These are phyloP conservation scores for Glarea lozoyensis DNA, from an alignment of 495 filamentous ascomycete species.

Conservation along the genomic window DNA sequence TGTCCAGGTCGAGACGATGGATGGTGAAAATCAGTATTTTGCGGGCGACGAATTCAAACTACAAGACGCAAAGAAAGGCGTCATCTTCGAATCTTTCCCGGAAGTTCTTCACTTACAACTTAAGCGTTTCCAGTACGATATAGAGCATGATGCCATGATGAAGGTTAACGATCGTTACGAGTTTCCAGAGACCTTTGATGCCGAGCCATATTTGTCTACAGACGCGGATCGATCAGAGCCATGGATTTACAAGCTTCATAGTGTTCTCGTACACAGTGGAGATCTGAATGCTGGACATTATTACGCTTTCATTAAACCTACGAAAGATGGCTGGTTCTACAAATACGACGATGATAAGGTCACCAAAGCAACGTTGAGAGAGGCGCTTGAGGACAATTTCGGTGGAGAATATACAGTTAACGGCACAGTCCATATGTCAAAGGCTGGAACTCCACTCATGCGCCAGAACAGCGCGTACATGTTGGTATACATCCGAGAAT, in stretches of 20 bases:
- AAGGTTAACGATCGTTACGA: constrained; percentile 98
- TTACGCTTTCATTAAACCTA: constrained; percentile 92
- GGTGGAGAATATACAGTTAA: constrained; percentile 74
- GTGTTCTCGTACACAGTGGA: constrained; percentile 92
- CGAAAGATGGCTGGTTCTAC: constrained; percentile 88
- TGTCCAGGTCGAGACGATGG: constrained; percentile 89
- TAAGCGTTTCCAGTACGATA: constrained; percentile 97
- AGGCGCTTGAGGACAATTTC: constrained; percentile 94
- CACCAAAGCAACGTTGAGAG: constrained; percentile 81
- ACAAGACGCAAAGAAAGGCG: constrained; percentile 94
- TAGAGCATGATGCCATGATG: constrained; percentile 93
- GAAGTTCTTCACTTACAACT: constrained; percentile 92
- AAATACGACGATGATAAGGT: constrained; percentile 97
- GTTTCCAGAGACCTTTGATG: constrained; percentile 90
- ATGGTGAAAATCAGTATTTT: constrained; percentile 97
- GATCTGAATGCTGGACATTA: constrained; percentile 98
- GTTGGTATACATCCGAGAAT: constrained; percentile 94
- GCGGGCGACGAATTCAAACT: constrained; percentile 80
- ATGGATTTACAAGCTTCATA: constrained; percentile 86
- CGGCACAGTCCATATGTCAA: constrained; percentile 26
- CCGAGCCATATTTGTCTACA: constrained; percentile 75
- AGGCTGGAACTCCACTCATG: constrained; percentile 39
- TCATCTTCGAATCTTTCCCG: constrained; percentile 93
- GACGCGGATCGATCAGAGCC: constrained; percentile 82
- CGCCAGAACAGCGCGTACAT: constrained; percentile 77